Base-by-base conservation (phyloP, 352 stramenopile genomes). In the Phytophthora crassamura region DNA sequence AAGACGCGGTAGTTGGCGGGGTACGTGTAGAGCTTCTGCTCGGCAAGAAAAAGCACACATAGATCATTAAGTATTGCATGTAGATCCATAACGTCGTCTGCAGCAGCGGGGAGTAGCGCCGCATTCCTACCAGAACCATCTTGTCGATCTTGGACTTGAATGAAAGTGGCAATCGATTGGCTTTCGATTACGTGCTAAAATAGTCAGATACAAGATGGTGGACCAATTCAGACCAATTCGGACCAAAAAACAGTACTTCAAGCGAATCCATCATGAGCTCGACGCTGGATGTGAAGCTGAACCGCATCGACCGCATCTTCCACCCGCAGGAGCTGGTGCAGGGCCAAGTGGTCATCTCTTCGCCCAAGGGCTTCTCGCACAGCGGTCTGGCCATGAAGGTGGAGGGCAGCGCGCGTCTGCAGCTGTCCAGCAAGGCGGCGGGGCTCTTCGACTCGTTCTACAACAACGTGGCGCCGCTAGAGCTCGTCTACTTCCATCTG, bases 1-100 rank as follows among this genome's bases (percentile, higher is more conserved):
- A 98, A 98, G 54, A 91, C 93, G 67, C 92, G 88, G 67, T 97
- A 97, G 64, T 97, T 98, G 40, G 78, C 94, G 22, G 76, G 79
- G 61, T 93, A 87, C 41, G 90, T 92, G 81, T 94, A 96, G 18
- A 97, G 84, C 67, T 90, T 96, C 88, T 91, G 64, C 58, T 63
- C 52, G 33, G 1, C 9, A 46, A 10, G 15, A 62, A 49, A 35
- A 63, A 2, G 4, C 22, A 28, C 32, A 61, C 16, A n/a, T n/a
- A n/a, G n/a, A n/a, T 58, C 38, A 58, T 14, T 38, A 46, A 14
- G 20, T 20, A 14, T 60, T 45, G 4, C 2, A 33, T 9, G 11
- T 10, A 36, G 16, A 6, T 28, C 2, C 22, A 2, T 4, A 2
- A 28, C 22, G 22, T 28, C 22, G 22, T 28, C 22, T 28, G 22